Evolutionary conservation across 768 basidiomycete species (phyloP), one percentile per base, ranked within the genome.

Genomic region (Pholiota molesta): DNA sequence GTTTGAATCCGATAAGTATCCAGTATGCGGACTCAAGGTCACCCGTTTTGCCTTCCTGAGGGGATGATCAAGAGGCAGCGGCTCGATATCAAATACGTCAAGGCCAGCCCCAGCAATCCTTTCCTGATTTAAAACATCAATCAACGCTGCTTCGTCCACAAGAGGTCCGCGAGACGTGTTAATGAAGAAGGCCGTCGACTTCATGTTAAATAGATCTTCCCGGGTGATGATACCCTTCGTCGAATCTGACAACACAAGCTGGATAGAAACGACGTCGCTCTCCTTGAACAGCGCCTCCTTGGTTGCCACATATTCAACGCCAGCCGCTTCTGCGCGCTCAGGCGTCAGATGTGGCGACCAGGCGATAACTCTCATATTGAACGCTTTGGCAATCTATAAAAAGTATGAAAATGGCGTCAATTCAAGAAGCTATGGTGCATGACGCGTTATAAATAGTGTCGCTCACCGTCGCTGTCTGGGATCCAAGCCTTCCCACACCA

Each of bases 131-230:
- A 89, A 68, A 2, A 76, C 78, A 4, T 83, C 71, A 9, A 89
- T 61, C 35, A 91, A 68, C 0, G 83, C 88, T 0, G 55, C 64
- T 65, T 89, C 88, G 57, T 90, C 83, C 5, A 91, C 81, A 19
- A 91, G 69, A 2, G 86, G 86, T 0, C 90, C 89, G 57, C 89
- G 73, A 2, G 85, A 85, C 0, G 89, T 88, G 67, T 90, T 92
- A 68, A 90, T 80, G 58, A 90, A 76, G 66, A 86, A 79, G 0
- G 87, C 81, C 2, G 83, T 78, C 0, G 80, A 73, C 68, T 87
- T 87, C 82, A 92, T 80, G n/a, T 75, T 65, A 1, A 69, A 75
- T 17, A 89, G 72, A 57, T 88, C 84, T 5, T 72, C 63, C 6
- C 73, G 75, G 3, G 75, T 78, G 52, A 89, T 74, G 29, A 89